Percentiles rank a stretch among this genome's conserved stretches.
These are phyloP conservation scores for Clarireedia homoeocarpa DNA, from an alignment of 2,329 filamentous ascomycete species.

Conservation along the genomic window DNA sequence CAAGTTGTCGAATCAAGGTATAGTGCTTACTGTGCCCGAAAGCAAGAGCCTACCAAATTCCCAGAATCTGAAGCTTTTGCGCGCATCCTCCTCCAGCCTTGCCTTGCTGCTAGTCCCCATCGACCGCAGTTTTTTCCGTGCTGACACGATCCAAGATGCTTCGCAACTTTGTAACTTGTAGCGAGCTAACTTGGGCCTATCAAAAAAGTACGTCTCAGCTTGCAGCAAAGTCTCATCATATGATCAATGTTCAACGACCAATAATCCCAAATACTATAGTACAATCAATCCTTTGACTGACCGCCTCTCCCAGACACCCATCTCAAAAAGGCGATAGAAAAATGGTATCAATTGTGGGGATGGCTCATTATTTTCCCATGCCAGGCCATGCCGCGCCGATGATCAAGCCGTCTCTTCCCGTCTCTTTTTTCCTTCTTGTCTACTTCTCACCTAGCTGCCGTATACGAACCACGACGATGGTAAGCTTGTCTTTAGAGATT, in stretches of 20 bases:
- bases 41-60: background rate
- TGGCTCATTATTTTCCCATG: background rate
- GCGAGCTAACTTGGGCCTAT: background rate
- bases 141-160: too few relatives aligned
- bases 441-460: background rate
- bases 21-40: conserved; percentile 7
- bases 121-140: too few relatives aligned
- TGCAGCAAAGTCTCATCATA: conserved; percentile 5
- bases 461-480: background rate
- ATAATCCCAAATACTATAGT: background rate
- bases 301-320: background rate
- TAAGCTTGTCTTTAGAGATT: background rate
- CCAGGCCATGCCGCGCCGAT: background rate
- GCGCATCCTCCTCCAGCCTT: background rate
- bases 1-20: background rate
- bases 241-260: conserved; percentile 2
- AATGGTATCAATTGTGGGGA: conserved; percentile 10
- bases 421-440: background rate
- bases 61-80: background rate
- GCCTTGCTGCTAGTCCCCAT: background rate
- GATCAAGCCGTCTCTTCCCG: background rate
- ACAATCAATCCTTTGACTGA: background rate
- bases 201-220: background rate
- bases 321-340: background rate
- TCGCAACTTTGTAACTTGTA: background rate